Percentiles rank a stretch among this genome's conserved stretches.
These are phyloP conservation scores for Tetracentron sinense DNA, from an alignment of 164 flowering plant genomes.

Conservation along the genomic window DNA sequence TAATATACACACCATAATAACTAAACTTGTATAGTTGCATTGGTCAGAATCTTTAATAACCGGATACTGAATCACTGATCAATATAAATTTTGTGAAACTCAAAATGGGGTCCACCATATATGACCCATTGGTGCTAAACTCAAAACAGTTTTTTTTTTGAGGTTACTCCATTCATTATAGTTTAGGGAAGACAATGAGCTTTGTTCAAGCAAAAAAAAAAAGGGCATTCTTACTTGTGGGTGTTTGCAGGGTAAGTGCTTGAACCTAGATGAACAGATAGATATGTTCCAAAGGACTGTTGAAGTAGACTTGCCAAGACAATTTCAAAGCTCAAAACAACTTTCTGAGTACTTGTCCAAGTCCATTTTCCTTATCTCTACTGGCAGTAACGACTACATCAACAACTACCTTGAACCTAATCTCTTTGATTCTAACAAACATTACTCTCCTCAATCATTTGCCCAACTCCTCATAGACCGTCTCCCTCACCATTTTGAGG, in stretches of 20 bases:
- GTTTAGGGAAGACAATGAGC: no score
- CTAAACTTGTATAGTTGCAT: no score
- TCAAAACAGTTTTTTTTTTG: no score
- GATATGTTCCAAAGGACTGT: constrained; percentile 7
- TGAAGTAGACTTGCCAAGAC: constrained; percentile 1
- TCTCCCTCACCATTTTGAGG: constrained; percentile 3
- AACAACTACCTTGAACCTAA: constrained; percentile 14
- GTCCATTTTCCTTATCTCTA: constrained; percentile 9
- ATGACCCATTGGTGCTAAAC: no score
- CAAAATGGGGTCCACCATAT: no score
- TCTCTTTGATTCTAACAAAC: neutral
- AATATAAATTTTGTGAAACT: no score
- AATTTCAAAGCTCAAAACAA: neutral
- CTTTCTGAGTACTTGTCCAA: constrained; percentile 10
- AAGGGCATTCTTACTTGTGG: neutral
- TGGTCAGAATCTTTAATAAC: no score
- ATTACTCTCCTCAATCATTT: constrained; percentile 4
- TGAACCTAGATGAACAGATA: constrained; percentile 8
- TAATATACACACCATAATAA: no score
- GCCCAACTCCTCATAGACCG: neutral
- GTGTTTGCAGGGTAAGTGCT: constrained; percentile 8
- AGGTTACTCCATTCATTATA: no score
- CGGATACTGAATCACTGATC: no score
- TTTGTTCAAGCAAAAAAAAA: no score
- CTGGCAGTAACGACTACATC: constrained; percentile 17